A percentile compares a stretch with the other conserved stretches of the same genome.
Conservation (phyloP, 2,329 filamentous ascomycete species). For the Bipolaris cookei region DNA sequence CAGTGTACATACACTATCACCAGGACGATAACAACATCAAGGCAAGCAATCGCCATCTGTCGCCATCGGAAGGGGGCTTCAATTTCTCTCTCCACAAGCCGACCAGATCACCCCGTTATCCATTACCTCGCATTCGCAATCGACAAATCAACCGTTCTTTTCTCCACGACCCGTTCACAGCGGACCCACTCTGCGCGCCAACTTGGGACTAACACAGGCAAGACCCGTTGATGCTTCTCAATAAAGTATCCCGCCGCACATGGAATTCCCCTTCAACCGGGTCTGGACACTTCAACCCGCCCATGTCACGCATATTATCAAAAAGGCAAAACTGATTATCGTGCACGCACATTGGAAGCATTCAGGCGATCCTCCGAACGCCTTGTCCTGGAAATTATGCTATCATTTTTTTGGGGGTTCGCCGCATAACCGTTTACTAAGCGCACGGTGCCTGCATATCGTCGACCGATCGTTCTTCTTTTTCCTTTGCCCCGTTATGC, state of each 20-base stretch:
- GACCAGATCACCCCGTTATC: background rate
- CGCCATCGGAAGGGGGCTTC: background rate
- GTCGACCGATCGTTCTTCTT: background rate
- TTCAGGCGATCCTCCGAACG: background rate
- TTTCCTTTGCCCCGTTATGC: background rate
- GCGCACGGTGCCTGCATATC: conserved; percentile 1
- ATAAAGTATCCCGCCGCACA: conserved; percentile 3
- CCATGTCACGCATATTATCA: background rate
- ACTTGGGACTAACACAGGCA: background rate
- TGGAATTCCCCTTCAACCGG: conserved; percentile 2
- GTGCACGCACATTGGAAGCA: background rate
- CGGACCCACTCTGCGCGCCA: background rate
- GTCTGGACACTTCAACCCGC: background rate
- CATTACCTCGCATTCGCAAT: background rate
- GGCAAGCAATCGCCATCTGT: background rate
- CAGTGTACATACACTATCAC: background rate
- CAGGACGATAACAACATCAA: background rate
- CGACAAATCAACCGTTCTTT: background rate
- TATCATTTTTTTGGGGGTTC: background rate
- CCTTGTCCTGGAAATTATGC: background rate
- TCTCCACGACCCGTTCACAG: background rate
- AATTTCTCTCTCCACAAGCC: background rate
- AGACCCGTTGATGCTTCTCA: background rate
- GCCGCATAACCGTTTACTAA: background rate
- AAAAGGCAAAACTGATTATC: background rate